Evolutionary conservation across 148 eudicot species (phyloP).

Genomic region (Cornus suecica): DNA sequence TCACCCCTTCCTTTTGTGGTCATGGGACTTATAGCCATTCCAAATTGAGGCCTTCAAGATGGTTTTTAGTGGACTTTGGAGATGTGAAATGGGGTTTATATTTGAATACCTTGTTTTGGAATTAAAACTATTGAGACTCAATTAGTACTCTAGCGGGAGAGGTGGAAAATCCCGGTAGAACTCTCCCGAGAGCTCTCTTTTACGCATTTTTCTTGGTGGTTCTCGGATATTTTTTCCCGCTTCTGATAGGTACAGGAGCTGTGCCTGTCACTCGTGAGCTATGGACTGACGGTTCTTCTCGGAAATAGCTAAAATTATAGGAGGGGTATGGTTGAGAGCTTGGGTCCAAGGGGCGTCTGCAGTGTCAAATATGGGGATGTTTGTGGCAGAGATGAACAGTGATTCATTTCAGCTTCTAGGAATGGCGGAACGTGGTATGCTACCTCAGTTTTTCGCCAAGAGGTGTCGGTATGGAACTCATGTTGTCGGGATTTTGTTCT

Average conservation of each 20-base stretch:
- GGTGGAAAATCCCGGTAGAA: constrained; percentile 33
- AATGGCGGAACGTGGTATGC: constrained; percentile 43
- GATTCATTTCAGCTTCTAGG: constrained; percentile 39
- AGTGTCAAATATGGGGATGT: constrained; percentile 41
- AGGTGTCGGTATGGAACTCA: constrained; percentile 39
- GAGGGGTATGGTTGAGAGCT: constrained; percentile 34
- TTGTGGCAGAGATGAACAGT: constrained; percentile 40
- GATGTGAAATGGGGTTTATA: constrained; percentile 36
- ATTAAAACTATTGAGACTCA: constrained; percentile 41
- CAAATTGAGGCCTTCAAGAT: constrained; percentile 23
- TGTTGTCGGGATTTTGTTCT: constrained; percentile 23
- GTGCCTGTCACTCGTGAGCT: constrained; percentile 27
- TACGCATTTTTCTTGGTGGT: constrained; percentile 31
- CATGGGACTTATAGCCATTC: constrained; percentile 32
- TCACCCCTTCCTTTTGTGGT: constrained; percentile 35
- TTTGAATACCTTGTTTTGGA: constrained; percentile 35
- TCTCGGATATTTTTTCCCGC: constrained; percentile 30
- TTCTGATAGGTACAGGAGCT: constrained; percentile 33
- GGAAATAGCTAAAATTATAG: constrained; percentile 28
- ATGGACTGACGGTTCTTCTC: constrained; percentile 40
- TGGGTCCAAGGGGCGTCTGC: constrained; percentile 41
- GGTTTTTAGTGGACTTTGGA: constrained; percentile 30
- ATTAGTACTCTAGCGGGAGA: constrained; percentile 38
- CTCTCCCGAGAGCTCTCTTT: constrained; percentile 34
- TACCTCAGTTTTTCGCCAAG: constrained; percentile 31